Percentiles rank a stretch among this genome's conserved stretches.
These are phyloP conservation scores for Metschnikowia drakensbergensis DNA, from an alignment of 805 yeast genomes.

Conservation along the genomic window DNA sequence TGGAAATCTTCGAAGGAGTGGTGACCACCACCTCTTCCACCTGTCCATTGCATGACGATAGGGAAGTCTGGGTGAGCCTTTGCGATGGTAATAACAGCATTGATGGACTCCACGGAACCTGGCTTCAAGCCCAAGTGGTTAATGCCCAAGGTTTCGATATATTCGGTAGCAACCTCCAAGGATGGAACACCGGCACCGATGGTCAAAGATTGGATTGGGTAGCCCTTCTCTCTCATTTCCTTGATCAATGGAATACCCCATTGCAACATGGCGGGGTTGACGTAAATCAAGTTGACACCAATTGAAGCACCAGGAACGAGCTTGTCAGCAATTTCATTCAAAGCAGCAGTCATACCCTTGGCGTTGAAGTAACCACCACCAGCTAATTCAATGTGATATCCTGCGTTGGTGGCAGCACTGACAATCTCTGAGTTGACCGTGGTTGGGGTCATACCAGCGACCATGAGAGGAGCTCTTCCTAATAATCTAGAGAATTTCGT, in stretches of 20 bases:
- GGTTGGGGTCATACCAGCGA: slow-evolving; percentile 99
- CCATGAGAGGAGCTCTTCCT: slow-evolving; percentile 94
- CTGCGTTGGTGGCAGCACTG: slow-evolving; percentile 90
- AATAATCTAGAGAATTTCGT: slow-evolving; percentile 89
- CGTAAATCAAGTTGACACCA: slow-evolving; percentile 89
- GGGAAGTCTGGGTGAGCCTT: slow-evolving; percentile 96
- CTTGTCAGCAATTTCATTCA: slow-evolving; percentile 61
- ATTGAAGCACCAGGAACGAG: slow-evolving; percentile 85
- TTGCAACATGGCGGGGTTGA: slow-evolving; percentile 94
- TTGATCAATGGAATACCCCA: slow-evolving; percentile 98
- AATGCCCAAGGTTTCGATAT: slow-evolving; percentile 86
- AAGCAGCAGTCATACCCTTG: slow-evolving; percentile 64
- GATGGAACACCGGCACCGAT: slow-evolving; percentile 99
- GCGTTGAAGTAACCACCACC: slow-evolving; percentile 98
- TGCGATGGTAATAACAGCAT: slow-evolving; percentile 84
- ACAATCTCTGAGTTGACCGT: slow-evolving; percentile 94
- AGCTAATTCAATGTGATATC: slow-evolving; percentile 95
- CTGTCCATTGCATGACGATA: slow-evolving; percentile 98
- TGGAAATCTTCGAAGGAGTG: slow-evolving; percentile 99
- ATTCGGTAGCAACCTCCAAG: slow-evolving; percentile 93
- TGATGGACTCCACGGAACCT: slow-evolving; percentile 91
- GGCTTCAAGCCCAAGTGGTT: slow-evolving; percentile 96
- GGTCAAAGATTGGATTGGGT: slow-evolving; percentile 92
- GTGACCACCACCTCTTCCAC: slow-evolving; percentile 99
- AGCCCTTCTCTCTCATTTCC: slow-evolving; percentile 83